Percentiles rank a stretch among this genome's conserved stretches.
These are phyloP conservation scores for Articulospora tetracladia DNA, from an alignment of 495 filamentous ascomycete species.

Conservation along the genomic window DNA sequence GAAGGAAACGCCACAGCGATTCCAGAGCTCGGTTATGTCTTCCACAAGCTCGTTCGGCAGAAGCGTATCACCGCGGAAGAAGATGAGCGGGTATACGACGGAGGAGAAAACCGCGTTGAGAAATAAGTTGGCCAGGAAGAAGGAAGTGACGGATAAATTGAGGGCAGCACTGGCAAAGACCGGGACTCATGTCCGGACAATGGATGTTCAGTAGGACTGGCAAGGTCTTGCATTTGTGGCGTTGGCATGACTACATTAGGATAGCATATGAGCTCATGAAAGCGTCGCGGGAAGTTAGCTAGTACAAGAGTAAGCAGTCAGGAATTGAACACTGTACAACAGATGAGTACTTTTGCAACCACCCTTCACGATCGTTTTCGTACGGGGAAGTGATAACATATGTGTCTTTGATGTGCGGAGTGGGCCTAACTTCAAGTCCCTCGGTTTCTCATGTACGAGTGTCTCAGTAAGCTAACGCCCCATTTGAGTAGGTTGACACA, in stretches of 20 bases:
- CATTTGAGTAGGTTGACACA: no score
- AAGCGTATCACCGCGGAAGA: slow-evolving; percentile 48
- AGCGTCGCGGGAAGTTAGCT: neutral
- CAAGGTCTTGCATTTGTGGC: neutral
- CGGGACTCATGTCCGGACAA: slow-evolving; percentile 26
- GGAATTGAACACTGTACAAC: neutral
- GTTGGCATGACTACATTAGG: neutral
- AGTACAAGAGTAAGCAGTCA: neutral
- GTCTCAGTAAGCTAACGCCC: no score
- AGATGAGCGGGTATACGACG: slow-evolving; percentile 45
- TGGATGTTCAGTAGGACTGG: slow-evolving; percentile 19
- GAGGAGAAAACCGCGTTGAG: slow-evolving; percentile 46
- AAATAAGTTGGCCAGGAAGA: slow-evolving; percentile 50
- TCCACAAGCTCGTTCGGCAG: slow-evolving; percentile 16
- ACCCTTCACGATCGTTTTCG: no score
- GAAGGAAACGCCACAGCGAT: slow-evolving; percentile 15
- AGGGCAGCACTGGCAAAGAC: slow-evolving; percentile 32
- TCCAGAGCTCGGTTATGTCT: slow-evolving; percentile 24
- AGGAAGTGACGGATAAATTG: slow-evolving; percentile 45
- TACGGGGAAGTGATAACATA: no score
- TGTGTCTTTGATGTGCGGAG: no score
- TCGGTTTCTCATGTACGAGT: no score
- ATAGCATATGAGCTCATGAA: neutral
- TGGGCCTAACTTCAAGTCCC: no score
- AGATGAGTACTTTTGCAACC: no score